phyloP scores from a whole-genome alignment of 805 yeast species.

The Spencermartinsiella europaea region DNA sequence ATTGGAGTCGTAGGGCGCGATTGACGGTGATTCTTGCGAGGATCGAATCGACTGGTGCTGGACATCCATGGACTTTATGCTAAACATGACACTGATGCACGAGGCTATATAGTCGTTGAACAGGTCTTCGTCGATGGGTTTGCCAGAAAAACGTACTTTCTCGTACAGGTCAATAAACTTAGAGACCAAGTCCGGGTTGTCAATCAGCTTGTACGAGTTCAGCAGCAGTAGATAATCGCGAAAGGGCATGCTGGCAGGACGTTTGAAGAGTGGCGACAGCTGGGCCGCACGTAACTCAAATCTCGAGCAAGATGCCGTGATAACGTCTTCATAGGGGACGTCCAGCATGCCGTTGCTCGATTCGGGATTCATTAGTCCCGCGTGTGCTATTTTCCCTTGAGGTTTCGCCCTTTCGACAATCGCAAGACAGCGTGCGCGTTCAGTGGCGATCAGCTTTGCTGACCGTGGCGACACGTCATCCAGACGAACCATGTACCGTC shows the following conservation, averaged over 20 bases:
- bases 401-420: slow-evolving; percentile 41
- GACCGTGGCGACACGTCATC: slow-evolving; percentile 54
- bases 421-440: slow-evolving; percentile 40
- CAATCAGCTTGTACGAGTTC: slow-evolving; percentile 23
- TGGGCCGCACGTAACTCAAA: slow-evolving; percentile 30
- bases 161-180: slow-evolving; percentile 57
- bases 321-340: slow-evolving; percentile 26
- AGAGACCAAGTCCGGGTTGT: slow-evolving; percentile 18
- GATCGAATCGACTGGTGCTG: not conserved
- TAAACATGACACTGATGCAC: slow-evolving; percentile 16
- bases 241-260: slow-evolving; percentile 29
- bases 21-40: not conserved
- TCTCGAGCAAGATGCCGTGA: slow-evolving; percentile 25
- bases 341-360: slow-evolving; percentile 20
- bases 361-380: slow-evolving; percentile 47
- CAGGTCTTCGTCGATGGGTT: slow-evolving; percentile 51
- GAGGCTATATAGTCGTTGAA: slow-evolving; percentile 54
- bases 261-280: slow-evolving; percentile 36
- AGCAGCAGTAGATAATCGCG: slow-evolving; percentile 49
- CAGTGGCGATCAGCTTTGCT: slow-evolving; percentile 36
- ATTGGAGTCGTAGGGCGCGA: not conserved
- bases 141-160: slow-evolving; percentile 59
- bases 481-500: slow-evolving; percentile 62
- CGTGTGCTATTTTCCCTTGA: slow-evolving; percentile 38
- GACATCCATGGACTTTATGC: slow-evolving; percentile 14